A percentile compares a stretch with the other conserved stretches of the same genome.
Conservation (phyloP, 805 yeast species). For the Sungouiozyma ichnusensis region DNA sequence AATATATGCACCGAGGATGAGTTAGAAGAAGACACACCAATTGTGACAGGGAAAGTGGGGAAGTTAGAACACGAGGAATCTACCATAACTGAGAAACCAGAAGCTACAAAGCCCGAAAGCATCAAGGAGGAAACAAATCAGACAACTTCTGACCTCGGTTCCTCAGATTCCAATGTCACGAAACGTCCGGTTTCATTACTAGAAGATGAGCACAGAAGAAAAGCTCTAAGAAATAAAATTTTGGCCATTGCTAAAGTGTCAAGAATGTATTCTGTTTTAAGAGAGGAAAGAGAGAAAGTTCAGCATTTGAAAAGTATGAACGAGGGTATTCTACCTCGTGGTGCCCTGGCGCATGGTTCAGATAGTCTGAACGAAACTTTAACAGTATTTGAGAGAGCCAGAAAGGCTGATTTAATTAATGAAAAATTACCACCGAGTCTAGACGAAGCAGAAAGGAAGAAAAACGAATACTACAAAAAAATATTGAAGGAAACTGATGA, state of each 20-base stretch:
- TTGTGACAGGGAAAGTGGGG: conserved; percentile 30
- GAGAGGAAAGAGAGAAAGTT: conserved; percentile 83
- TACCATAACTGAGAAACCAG: not conserved
- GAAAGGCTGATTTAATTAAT: conserved; percentile 65
- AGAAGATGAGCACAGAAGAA: conserved; percentile 29
- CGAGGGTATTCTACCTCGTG: conserved; percentile 77
- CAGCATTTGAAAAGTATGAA: conserved; percentile 63
- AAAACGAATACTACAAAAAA: conserved; percentile 32
- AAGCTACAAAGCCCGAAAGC: no score
- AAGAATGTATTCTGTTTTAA: conserved; percentile 77
- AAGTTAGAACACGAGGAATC: conserved; percentile 2
- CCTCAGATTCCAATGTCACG: no score
- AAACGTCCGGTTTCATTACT: conserved; percentile 9
- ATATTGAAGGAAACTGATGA: conserved; percentile 4
- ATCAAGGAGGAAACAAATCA: no score
- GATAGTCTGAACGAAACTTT: conserved; percentile 68
- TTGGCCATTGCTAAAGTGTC: conserved; percentile 94
- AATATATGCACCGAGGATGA: conserved; percentile 95
- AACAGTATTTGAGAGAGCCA: conserved; percentile 71
- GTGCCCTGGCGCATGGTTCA: conserved; percentile 71
- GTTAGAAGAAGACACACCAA: conserved; percentile 60
- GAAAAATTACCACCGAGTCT: conserved; percentile 81
- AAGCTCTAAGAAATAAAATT: conserved; percentile 73
- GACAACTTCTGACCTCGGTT: not conserved
- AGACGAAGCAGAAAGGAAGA: conserved; percentile 42